Base-by-base conservation (phyloP, 495 filamentous ascomycete genomes). In the Penicillium ochrochloron region DNA sequence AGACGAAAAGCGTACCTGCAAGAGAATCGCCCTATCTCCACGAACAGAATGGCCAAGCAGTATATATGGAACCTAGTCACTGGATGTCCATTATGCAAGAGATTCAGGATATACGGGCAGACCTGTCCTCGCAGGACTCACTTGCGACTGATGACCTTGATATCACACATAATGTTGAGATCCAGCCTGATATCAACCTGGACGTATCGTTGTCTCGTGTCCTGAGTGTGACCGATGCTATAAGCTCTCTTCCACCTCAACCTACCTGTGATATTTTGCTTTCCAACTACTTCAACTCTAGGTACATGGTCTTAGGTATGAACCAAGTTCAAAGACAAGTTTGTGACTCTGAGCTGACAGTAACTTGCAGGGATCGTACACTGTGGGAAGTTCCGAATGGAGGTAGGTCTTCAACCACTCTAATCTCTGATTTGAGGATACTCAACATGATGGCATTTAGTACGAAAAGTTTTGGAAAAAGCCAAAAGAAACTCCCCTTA, bases 21-120 rank as follows among this genome's bases (percentile, higher is more conserved):
- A 60, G 11, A 54, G 64, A 64, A 39, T 12, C 41, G 57, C 59
- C 31, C 14, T 14, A 19, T 17, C 14, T 69, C 50, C 35, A 56
- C 21, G 51, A 67, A 42, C 50, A 48, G 51, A 42, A 65, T 63
- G 31, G 66, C 25, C 71, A 72, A 31, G 70, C 68, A 4, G 79
- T 73, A 15, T 85, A 83, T 53, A 78, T 85, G 10, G 83, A 81
- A 1, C 79, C 80, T 10, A 84, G 83, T 51, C 82, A 87, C 53
- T 85, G 83, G 72, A 79, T 85, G 69, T 82, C 84, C n/a, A 84
- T 88, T 44, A 67, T 86, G 21, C 80, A 86, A 21, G 67, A 76
- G 61, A 73, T 77, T 37, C 77, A 73, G 59, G 76, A 74, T 34
- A 69, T 74, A 51, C 74, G 77, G 41, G 74, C 73, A 41, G 69